Percentiles rank a stretch among this genome's conserved stretches.
These are phyloP conservation scores for Cucurbita pepo DNA, from an alignment of 306 rosid species.

Conservation along the genomic window DNA sequence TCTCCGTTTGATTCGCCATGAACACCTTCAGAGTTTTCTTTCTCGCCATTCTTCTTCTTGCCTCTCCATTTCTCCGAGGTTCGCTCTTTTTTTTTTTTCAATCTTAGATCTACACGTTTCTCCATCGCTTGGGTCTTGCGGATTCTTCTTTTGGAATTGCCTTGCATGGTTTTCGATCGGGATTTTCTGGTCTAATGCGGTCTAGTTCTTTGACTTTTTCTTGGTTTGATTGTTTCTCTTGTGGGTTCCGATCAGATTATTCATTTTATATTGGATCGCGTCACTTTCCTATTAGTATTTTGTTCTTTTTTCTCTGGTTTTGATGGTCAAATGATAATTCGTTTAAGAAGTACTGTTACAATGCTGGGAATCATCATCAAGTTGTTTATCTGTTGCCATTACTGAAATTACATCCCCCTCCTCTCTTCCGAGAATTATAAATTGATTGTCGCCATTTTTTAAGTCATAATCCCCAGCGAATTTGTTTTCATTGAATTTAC, in stretches of 20 bases:
- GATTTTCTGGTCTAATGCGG: background rate
- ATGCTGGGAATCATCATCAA: background rate
- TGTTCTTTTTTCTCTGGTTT: background rate
- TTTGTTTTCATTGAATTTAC: background rate
- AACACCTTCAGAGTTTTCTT: slow-evolving; percentile 30
- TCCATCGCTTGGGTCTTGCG: background rate
- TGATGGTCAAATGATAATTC: background rate
- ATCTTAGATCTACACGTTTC: slow-evolving; percentile 45
- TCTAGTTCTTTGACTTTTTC: background rate
- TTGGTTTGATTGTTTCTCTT: background rate
- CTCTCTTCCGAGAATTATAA: background rate
- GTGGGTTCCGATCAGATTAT: background rate
- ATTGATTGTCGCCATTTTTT: background rate
- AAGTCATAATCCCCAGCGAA: background rate
- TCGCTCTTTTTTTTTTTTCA: background rate
- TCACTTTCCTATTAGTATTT: background rate
- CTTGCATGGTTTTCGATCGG: background rate
- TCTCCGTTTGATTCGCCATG: slow-evolving; percentile 8
- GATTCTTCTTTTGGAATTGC: background rate
- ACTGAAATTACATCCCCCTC: background rate
- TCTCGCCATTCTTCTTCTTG: slow-evolving; percentile 51
- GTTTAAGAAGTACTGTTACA: background rate
- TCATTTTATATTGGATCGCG: background rate
- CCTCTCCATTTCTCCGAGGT: slow-evolving; percentile 72
- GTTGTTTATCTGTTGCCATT: background rate